Conservation (phyloP, 257 asterid genomes). For the Misopates orontium region DNA sequence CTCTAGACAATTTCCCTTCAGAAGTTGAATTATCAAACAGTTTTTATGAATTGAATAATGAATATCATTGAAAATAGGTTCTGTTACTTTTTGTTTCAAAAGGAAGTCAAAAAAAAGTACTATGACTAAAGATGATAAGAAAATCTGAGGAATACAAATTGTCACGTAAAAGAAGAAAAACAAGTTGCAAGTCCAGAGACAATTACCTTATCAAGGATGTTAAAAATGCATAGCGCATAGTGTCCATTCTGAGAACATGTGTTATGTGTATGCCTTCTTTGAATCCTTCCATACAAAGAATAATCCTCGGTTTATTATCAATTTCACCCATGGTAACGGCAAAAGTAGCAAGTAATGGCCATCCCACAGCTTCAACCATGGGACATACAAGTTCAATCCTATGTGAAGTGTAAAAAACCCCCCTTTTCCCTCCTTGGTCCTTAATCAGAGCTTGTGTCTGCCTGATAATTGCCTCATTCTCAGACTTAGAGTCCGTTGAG, state of each 20-base stretch:
- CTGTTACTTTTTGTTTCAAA: too few species aligned
- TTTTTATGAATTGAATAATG: too few species aligned
- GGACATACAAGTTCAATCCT: slow-evolving; percentile 89
- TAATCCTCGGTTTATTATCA: slow-evolving; percentile 86
- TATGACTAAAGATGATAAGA: slow-evolving; percentile 9
- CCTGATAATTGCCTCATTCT: slow-evolving; percentile 80
- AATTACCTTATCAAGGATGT: slow-evolving; percentile 89
- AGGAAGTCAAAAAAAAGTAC: slow-evolving; percentile 14
- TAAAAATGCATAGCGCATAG: slow-evolving; percentile 96
- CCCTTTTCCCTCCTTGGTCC: slow-evolving; percentile 82
- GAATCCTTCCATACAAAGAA: slow-evolving; percentile 97
- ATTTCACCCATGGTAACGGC: slow-evolving; percentile 99
- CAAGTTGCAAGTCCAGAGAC: slow-evolving; percentile 14
- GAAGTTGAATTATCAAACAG: too few species aligned
- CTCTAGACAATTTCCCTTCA: too few species aligned
- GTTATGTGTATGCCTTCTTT: slow-evolving; percentile 94
- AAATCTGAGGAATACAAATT: slow-evolving; percentile 23
- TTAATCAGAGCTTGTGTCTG: slow-evolving; percentile 82
- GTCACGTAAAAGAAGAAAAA: slow-evolving; percentile 20
- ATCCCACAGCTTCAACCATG: slow-evolving; percentile 96
- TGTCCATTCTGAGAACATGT: slow-evolving; percentile 95
- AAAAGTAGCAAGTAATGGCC: slow-evolving; percentile 99
- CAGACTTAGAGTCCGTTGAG: slow-evolving; percentile 70
- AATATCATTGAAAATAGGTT: too few species aligned
- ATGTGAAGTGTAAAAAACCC: slow-evolving; percentile 86